Percentiles rank a stretch among this genome's conserved stretches.
phyloP scores from a whole-genome alignment of 2,329 filamentous ascomycete species.

The Colletotrichum coccodes region DNA sequence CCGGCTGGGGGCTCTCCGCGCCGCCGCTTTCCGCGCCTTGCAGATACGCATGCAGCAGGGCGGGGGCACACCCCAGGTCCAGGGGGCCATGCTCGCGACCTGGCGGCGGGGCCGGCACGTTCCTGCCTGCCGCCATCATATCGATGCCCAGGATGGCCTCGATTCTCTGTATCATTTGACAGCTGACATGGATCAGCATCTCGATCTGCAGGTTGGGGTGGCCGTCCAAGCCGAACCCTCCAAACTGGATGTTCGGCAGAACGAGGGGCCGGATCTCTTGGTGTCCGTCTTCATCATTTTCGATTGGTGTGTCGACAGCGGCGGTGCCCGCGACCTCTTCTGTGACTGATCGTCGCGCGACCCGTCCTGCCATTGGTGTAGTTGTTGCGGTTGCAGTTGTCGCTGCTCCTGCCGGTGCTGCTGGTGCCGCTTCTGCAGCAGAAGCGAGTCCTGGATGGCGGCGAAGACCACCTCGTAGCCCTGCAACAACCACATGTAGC shows the following conservation, averaged over 20 bases:
- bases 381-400: too few relatives aligned
- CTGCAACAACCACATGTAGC: slow-evolving; percentile 4
- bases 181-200: slow-evolving; percentile 10
- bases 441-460: neutral
- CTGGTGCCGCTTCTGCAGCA: neutral
- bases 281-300: too few relatives aligned
- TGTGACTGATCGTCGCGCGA: too few relatives aligned
- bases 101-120: neutral
- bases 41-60: neutral
- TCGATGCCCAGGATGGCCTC: neutral
- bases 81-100: neutral
- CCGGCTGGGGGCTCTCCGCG: neutral
- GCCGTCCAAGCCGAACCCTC: neutral
- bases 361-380: too few relatives aligned
- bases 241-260: neutral
- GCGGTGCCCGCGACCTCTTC: too few relatives aligned
- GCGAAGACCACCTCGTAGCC: slow-evolving; percentile 6
- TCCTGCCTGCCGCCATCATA: neutral
- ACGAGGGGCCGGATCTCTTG: too few relatives aligned
- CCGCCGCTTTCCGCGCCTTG: neutral
- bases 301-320: too few relatives aligned
- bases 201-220: slow-evolving; percentile 7
- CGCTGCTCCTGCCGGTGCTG: too few relatives aligned
- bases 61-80: neutral
- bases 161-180: neutral